These are phyloP conservation scores for Penicillium sp. DNA, from an alignment of 2,329 filamentous ascomycete genomes.

Conservation along the genomic window DNA sequence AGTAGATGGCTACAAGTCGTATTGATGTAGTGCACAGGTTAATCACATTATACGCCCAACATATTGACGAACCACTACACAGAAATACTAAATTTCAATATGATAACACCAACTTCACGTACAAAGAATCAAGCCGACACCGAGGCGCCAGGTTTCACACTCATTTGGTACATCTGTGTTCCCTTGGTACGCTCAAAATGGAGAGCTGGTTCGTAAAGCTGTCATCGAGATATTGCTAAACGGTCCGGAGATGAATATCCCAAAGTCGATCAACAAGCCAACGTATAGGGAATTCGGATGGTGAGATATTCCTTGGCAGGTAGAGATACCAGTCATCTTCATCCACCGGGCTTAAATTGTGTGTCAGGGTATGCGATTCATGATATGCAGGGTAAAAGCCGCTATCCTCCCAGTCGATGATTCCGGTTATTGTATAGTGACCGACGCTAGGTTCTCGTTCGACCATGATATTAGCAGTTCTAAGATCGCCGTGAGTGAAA, in stretches of 20 bases:
- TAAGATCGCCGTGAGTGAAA: conserved; percentile 6
- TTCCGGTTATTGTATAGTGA: conserved; percentile 24
- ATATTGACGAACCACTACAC: too few relatives aligned
- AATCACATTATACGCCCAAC: too few relatives aligned
- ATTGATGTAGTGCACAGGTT: too few relatives aligned
- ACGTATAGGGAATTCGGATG: conserved; percentile 18
- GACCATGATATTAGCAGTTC: conserved; percentile 28
- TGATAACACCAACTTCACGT: too few relatives aligned
- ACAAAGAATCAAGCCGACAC: too few relatives aligned
- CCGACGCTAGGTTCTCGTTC: conserved; percentile 12
- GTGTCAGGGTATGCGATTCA: conserved; percentile 25
- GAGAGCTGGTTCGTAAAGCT: too few relatives aligned
- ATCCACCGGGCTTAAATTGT: conserved; percentile 16
- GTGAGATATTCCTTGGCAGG: conserved; percentile 26
- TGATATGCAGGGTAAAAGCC: conserved; percentile 33
- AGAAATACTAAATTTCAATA: too few relatives aligned
- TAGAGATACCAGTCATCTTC: conserved; percentile 33
- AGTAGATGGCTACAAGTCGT: too few relatives aligned
- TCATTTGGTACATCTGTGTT: too few relatives aligned
- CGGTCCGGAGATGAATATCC: conserved; percentile 1
- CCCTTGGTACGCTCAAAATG: too few relatives aligned
- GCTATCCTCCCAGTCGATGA: conserved; percentile 34
- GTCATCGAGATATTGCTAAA: too few relatives aligned
- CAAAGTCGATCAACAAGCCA: conserved; percentile 23
- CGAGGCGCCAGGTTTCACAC: too few relatives aligned